Conservation (phyloP, 768 basidiomycete genomes). For the Crucibulum laeve region DNA sequence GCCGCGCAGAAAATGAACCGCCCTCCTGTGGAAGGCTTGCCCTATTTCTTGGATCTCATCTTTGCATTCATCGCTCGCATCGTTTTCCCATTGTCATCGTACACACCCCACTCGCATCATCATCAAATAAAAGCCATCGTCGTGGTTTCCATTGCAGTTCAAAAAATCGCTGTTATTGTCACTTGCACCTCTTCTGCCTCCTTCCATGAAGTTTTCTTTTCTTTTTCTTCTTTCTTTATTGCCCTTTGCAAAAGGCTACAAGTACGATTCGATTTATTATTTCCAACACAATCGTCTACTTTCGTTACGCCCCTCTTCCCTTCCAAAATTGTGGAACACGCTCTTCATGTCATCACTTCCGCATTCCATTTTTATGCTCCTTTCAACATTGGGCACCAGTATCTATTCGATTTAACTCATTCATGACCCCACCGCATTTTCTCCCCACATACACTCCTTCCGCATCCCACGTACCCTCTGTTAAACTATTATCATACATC, state of each 20-base stretch:
- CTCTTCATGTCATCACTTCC: slow-evolving; percentile 1
- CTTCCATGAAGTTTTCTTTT: too few relatives aligned
- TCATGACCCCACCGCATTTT: too few relatives aligned
- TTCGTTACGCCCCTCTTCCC: neutral
- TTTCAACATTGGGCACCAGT: neutral
- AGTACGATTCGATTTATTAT: neutral
- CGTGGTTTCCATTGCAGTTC: neutral
- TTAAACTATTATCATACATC: neutral
- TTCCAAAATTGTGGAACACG: neutral
- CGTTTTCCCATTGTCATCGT: neutral
- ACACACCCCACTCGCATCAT: slow-evolving; percentile 1
- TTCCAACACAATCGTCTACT: neutral
- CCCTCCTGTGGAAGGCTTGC: too few relatives aligned
- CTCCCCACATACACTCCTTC: neutral
- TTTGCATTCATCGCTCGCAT: neutral
- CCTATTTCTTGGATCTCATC: neutral
- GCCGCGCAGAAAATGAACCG: too few relatives aligned
- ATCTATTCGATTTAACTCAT: too few relatives aligned
- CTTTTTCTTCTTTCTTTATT: neutral
- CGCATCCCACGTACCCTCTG: neutral
- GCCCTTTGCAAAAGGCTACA: neutral
- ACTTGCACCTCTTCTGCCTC: too few relatives aligned
- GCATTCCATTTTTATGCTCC: neutral
- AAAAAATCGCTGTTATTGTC: neutral
- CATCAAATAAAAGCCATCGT: neutral